These are phyloP conservation scores for Corynascus novoguineensis DNA, from an alignment of 495 filamentous ascomycete species.

Conservation along the genomic window DNA sequence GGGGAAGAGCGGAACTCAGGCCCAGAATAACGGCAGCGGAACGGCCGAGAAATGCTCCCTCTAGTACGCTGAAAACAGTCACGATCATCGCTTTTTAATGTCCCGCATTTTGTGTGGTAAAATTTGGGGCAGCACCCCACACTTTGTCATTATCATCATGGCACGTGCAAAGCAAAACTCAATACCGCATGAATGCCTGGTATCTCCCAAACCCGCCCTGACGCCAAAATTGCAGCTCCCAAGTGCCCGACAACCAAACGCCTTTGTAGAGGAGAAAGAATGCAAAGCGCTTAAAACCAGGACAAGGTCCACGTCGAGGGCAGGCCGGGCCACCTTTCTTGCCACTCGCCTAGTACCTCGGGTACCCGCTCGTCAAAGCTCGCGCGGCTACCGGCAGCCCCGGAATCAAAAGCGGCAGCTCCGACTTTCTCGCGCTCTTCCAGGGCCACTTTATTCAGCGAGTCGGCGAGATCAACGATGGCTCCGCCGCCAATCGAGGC, in stretches of 20 bases:
- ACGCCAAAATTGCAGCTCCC: not conserved
- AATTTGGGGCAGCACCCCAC: not conserved
- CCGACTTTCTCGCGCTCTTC: constrained; percentile 67
- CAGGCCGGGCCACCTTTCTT: constrained; percentile 86
- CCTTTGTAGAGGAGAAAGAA: not conserved
- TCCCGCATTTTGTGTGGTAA: not conserved
- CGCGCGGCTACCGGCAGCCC: constrained; percentile 56
- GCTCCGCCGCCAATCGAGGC: constrained; percentile 84
- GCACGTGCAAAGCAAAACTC: not conserved
- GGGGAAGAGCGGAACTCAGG: not conserved
- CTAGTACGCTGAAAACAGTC: not conserved
- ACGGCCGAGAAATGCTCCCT: not conserved
- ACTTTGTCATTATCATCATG: not conserved
- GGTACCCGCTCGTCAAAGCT: constrained; percentile 93
- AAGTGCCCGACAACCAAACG: not conserved
- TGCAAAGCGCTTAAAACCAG: constrained; percentile 63
- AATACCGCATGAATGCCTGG: constrained; percentile 1
- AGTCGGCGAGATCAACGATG: constrained; percentile 86
- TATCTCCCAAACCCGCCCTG: constrained; percentile 6
- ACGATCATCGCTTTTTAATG: not conserved
- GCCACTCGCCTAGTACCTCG: constrained; percentile 90
- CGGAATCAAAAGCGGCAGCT: constrained; percentile 60
- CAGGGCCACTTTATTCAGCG: constrained; percentile 72
- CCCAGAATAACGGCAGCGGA: not conserved
- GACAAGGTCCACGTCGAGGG: constrained; percentile 91